Conservation (phyloP, 1,139 yeast species). For the Debaryomyces coudertii region DNA sequence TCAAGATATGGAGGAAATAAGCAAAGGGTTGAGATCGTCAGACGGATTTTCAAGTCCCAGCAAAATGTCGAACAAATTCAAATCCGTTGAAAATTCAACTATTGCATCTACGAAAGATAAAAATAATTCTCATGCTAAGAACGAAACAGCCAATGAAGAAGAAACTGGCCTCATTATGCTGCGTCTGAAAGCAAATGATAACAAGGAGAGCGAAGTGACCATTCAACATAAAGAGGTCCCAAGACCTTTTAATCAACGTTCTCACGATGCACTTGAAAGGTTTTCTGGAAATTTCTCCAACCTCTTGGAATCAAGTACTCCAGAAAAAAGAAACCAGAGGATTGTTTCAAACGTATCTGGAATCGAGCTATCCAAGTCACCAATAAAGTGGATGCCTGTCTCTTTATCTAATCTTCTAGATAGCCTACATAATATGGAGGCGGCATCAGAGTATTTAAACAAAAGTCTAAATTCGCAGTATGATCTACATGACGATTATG, state of each 20-base stretch:
- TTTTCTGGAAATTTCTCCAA: slow-evolving; percentile 17
- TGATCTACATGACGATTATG: slow-evolving; percentile 56
- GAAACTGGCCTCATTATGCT: neutral
- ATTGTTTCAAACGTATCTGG: neutral
- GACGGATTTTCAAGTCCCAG: slow-evolving; percentile 4
- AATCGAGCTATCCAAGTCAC: neutral
- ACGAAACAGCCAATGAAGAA: neutral
- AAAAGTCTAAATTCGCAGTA: slow-evolving; percentile 27
- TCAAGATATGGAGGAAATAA: slow-evolving; percentile 22
- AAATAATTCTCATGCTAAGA: neutral
- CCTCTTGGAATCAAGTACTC: slow-evolving; percentile 25
- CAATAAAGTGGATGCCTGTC: slow-evolving; percentile 19
- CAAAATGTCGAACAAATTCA: neutral
- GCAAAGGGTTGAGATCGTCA: slow-evolving; percentile 20
- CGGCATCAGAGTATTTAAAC: slow-evolving; percentile 38
- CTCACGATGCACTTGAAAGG: neutral
- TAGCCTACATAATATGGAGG: slow-evolving; percentile 40
- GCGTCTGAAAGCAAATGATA: neutral
- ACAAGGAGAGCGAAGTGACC: neutral
- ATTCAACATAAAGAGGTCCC: neutral
- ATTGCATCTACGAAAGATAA: neutral
- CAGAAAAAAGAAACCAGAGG: slow-evolving; percentile 17
- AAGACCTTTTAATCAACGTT: neutral
- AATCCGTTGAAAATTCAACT: neutral
- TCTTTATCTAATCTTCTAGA: slow-evolving; percentile 27